Percentiles rank a stretch among this genome's conserved stretches.
Evolutionary conservation across 345 rosid species (phyloP).

Genomic region (Jatropha curcas): DNA sequence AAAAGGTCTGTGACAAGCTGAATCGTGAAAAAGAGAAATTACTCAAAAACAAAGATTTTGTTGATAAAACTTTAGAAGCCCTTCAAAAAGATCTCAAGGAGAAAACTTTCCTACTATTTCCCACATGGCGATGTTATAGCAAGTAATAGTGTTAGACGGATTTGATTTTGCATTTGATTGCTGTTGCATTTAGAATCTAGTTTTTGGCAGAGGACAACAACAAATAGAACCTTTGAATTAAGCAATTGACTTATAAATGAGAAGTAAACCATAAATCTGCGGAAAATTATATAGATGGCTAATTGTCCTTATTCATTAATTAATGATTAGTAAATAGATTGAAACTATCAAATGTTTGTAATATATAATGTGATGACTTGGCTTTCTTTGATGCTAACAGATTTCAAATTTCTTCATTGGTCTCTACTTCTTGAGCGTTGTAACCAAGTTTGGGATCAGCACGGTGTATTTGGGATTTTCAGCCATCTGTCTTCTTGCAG

Average conservation of each 20-base stretch:
- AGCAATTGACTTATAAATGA: neutral
- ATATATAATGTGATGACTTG: too few relatives aligned
- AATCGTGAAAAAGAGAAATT: conserved; percentile 58
- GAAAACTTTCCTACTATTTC: conserved; percentile 9
- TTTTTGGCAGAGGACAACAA: neutral
- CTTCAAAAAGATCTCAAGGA: conserved; percentile 82
- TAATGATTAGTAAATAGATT: neutral
- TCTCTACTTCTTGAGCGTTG: conserved; percentile 84
- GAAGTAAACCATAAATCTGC: neutral
- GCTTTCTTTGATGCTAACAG: conserved; percentile 43
- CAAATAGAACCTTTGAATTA: neutral
- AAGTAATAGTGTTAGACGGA: neutral
- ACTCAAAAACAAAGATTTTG: conserved; percentile 56
- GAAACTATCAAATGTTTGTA: neutral
- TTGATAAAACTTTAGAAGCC: conserved; percentile 71
- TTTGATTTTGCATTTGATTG: neutral
- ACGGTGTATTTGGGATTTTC: conserved; percentile 87
- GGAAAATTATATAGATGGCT: too few relatives aligned
- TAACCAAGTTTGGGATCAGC: conserved; percentile 91
- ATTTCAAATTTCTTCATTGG: conserved; percentile 91
- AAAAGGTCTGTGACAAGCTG: conserved; percentile 56
- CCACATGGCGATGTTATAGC: neutral
- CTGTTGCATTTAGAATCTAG: neutral
- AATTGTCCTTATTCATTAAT: neutral
- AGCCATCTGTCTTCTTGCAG: conserved; percentile 71